Conservation (phyloP, 139 green algal genomes). For the Tetradesmus obliquus region DNA sequence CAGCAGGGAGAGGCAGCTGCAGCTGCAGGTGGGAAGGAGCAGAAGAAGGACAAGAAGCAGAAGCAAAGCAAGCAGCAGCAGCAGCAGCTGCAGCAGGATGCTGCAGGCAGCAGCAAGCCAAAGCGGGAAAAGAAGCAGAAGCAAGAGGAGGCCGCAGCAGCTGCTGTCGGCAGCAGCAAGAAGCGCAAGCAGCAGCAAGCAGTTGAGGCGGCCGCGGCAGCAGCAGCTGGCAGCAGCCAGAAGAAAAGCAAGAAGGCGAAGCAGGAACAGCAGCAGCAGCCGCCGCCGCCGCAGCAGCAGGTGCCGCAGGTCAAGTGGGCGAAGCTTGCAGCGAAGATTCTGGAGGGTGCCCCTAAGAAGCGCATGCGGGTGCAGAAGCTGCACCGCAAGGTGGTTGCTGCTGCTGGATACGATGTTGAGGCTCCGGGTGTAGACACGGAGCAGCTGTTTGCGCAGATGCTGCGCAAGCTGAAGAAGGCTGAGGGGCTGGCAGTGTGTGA, state of each 20-base stretch:
- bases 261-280: not conserved
- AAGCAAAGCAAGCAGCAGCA: constrained; percentile 26
- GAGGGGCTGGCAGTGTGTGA: constrained; percentile 55
- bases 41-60: not conserved
- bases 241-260: not conserved
- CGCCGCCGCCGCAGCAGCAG: not conserved
- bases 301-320: constrained; percentile 48
- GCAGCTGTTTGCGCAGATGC: constrained; percentile 42
- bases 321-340: constrained; percentile 51
- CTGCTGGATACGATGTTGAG: constrained; percentile 1
- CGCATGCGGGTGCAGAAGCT: constrained; percentile 58
- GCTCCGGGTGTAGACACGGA: constrained; percentile 6
- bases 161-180: not conserved
- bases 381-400: constrained; percentile 32
- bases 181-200: constrained; percentile 13
- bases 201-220: not conserved
- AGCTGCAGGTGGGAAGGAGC: not conserved
- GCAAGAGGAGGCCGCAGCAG: not conserved
- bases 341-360: constrained; percentile 54
- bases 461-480: constrained; percentile 45
- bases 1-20: not conserved
- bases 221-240: constrained; percentile 10
- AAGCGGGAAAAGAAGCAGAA: constrained; percentile 2
- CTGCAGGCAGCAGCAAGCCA: not conserved
- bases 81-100: not conserved